phyloP scores from a whole-genome alignment of 305 asterid species.

The Fraxinus xanthoxyloides region DNA sequence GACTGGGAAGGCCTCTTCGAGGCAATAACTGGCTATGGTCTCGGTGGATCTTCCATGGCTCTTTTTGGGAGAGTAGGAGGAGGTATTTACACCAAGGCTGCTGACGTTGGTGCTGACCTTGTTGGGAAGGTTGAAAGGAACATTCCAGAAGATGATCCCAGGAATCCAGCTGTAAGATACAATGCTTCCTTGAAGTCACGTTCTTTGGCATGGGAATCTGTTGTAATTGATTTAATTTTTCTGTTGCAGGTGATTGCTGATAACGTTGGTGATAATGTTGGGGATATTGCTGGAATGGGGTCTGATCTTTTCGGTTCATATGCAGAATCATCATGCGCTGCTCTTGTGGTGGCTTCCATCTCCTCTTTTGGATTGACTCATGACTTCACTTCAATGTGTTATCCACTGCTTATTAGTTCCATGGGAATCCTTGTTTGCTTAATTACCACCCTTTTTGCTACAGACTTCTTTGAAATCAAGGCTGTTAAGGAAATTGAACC shows the following conservation, averaged over 20 bases:
- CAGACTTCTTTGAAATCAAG: slow-evolving; percentile 68
- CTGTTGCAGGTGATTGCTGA: slow-evolving; percentile 83
- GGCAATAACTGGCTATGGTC: slow-evolving; percentile 85
- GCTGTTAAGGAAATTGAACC: slow-evolving; percentile 74
- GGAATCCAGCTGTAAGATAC: slow-evolving; percentile 78
- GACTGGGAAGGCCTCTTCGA: slow-evolving; percentile 92
- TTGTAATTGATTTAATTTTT: background rate
- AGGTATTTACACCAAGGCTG: slow-evolving; percentile 85
- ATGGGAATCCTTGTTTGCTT: slow-evolving; percentile 85
- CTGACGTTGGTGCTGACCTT: slow-evolving; percentile 90
- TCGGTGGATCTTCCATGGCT: slow-evolving; percentile 78
- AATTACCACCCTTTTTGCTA: slow-evolving; percentile 77
- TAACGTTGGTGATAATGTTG: slow-evolving; percentile 47
- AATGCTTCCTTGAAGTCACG: background rate
- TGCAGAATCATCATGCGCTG: slow-evolving; percentile 91
- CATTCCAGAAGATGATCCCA: slow-evolving; percentile 87
- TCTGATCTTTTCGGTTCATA: slow-evolving; percentile 95
- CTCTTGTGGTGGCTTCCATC: slow-evolving; percentile 83
- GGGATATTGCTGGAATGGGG: slow-evolving; percentile 99
- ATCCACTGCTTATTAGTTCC: slow-evolving; percentile 82
- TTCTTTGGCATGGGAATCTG: background rate
- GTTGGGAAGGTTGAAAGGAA: slow-evolving; percentile 83
- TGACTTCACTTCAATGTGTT: slow-evolving; percentile 75
- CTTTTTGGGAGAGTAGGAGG: slow-evolving; percentile 84
- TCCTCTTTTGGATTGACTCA: slow-evolving; percentile 79